phyloP scores from a whole-genome alignment of 2,329 filamentous ascomycete genomes.

The Fusarium decemcellulare region DNA sequence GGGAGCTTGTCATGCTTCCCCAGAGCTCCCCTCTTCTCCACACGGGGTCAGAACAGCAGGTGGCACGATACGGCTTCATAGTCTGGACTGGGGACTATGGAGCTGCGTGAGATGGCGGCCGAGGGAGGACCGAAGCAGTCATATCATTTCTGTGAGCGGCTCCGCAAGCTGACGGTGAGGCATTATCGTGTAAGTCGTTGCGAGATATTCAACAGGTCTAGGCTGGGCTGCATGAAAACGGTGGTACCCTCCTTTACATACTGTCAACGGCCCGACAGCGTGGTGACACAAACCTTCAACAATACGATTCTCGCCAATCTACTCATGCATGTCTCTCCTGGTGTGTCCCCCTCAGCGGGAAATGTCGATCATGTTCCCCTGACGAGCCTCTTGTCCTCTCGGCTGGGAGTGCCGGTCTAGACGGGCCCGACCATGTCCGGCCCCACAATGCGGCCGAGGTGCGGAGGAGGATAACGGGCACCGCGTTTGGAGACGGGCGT shows the following conservation, averaged over 20 bases:
- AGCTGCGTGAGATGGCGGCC: not conserved
- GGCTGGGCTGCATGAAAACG: not conserved
- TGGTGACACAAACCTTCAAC: constrained; percentile 4
- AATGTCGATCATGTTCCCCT: not conserved
- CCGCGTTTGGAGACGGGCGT: not conserved
- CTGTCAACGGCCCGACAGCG: not conserved
- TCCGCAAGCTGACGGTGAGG: not conserved
- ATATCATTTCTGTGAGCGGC: not conserved
- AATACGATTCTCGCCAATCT: not conserved
- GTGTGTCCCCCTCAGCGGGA: not conserved
- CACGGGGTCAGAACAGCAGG: not conserved
- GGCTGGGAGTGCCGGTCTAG: constrained; percentile 7
- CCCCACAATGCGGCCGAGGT: constrained; percentile 21
- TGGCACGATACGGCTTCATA: not conserved
- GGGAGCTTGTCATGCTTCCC: not conserved
- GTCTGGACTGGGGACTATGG: constrained; percentile 2
- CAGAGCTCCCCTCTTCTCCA: not conserved
- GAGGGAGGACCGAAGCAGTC: constrained; percentile 2
- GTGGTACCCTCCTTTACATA: not conserved
- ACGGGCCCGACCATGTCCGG: not conserved
- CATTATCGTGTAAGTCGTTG: not conserved
- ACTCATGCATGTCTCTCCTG: not conserved
- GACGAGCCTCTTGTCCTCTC: not conserved
- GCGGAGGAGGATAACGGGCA: not conserved
- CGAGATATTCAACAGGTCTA: too few relatives aligned